Conservation (phyloP, 306 rosid genomes). For the Cicer bijugum region DNA sequence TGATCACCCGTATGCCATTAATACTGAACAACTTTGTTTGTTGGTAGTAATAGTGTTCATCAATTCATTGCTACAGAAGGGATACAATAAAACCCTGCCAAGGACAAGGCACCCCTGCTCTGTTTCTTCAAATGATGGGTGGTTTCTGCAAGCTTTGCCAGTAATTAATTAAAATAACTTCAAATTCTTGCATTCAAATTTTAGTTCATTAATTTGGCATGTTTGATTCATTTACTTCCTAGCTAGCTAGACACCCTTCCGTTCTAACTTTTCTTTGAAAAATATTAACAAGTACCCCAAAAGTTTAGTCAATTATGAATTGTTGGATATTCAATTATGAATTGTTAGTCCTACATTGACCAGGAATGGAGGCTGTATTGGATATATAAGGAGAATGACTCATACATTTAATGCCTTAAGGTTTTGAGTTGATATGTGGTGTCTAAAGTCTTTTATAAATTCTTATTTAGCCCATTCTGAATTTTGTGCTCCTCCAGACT, state of each 20-base stretch:
- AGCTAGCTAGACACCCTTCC: background rate
- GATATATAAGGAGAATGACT: too few species aligned
- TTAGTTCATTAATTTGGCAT: conserved; percentile 7
- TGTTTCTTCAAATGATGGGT: conserved; percentile 1
- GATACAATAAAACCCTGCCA: background rate
- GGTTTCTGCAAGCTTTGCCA: background rate
- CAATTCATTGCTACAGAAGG: background rate
- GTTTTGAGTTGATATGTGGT: too few species aligned
- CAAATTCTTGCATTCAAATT: background rate
- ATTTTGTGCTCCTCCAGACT: too few species aligned
- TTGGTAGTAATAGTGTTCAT: background rate
- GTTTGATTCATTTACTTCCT: background rate
- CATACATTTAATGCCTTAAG: too few species aligned
- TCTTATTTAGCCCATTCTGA: too few species aligned
- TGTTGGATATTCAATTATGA: too few species aligned
- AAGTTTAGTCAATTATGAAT: too few species aligned
- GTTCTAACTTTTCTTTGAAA: too few species aligned
- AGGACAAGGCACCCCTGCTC: conserved; percentile 3
- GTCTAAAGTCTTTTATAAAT: too few species aligned
- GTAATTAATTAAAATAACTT: background rate
- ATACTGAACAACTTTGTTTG: conserved; percentile 8
- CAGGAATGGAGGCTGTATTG: too few species aligned
- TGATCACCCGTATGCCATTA: conserved; percentile 9
- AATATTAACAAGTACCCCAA: too few species aligned
- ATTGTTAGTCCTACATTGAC: too few species aligned